These are phyloP conservation scores for Pluteus cervinus DNA, from an alignment of 768 basidiomycete species.

Conservation along the genomic window DNA sequence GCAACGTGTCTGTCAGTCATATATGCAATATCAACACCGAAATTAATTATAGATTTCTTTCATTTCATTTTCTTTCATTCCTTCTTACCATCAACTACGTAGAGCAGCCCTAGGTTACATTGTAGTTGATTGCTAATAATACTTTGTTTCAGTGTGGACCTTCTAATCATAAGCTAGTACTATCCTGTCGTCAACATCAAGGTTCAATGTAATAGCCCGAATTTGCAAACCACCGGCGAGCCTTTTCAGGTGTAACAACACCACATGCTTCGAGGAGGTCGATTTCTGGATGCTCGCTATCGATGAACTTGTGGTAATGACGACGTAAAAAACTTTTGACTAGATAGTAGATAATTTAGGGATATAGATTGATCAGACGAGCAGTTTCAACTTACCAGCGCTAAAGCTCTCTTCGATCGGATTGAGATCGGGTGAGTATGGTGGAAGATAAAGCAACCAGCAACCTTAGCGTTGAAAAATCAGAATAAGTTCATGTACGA, in stretches of 20 bases:
- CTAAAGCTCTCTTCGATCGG: conserved; percentile 28
- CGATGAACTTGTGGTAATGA: conserved; percentile 7
- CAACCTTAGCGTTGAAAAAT: conserved; percentile 12
- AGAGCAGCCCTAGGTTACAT: conserved; percentile 1
- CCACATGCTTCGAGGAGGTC: conserved; percentile 16
- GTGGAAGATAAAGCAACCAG: conserved; percentile 20
- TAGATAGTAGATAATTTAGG: conserved; percentile 2
- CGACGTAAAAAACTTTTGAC: conserved; percentile 20
- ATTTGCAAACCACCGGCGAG: conserved; percentile 20
- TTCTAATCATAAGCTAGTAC: too few species aligned
- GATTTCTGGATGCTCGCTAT: conserved; percentile 11
- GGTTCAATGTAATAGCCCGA: too few species aligned
- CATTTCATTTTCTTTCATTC: conserved; percentile 1
- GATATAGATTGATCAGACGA: neutral
- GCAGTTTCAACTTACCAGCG: conserved; percentile 10
- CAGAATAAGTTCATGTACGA: too few species aligned
- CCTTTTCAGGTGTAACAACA: conserved; percentile 18
- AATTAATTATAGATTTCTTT: neutral
- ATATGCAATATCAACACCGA: conserved; percentile 5
- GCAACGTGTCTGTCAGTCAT: conserved; percentile 6
- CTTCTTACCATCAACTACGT: conserved; percentile 2
- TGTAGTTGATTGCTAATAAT: conserved; percentile 3
- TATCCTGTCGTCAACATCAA: too few species aligned
- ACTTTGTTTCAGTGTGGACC: too few species aligned
- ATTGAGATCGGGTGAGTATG: conserved; percentile 30